Evolutionary conservation across 441 rosid species (phyloP).

Genomic region (Corymbia citriodora): DNA sequence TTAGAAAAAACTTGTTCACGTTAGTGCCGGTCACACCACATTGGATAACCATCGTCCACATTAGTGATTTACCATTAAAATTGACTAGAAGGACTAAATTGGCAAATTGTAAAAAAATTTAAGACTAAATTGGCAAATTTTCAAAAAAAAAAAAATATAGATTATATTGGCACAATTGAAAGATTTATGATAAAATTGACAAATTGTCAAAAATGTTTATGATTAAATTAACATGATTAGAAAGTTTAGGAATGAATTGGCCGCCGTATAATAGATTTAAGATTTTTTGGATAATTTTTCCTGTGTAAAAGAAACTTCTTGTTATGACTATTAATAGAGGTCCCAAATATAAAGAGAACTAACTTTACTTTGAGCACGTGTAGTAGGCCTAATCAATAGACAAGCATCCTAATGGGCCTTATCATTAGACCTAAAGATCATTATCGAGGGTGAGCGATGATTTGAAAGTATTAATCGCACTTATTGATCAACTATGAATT

Average conservation of each 20-base stretch:
- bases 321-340: not conserved
- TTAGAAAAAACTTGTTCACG: too few species aligned
- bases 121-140: too few species aligned
- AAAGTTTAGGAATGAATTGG: too few species aligned
- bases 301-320: not conserved
- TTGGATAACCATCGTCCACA: too few species aligned
- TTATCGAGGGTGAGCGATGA: not conserved
- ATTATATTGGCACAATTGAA: not conserved
- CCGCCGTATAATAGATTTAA: too few species aligned
- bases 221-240: not conserved
- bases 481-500: not conserved
- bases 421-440: not conserved
- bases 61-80: too few species aligned
- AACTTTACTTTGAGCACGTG: not conserved
- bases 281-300: not conserved
- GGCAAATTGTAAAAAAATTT: too few species aligned
- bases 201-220: too few species aligned
- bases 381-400: not conserved
- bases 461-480: not conserved
- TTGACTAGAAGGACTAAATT: too few species aligned
- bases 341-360: not conserved
- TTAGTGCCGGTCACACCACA: too few species aligned
- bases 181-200: too few species aligned
- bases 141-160: too few species aligned
- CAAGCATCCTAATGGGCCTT: not conserved